Evolutionary conservation across 225 moss, liverwort and hornwort species (phyloP).

Genomic region (Physcomitrellopsis africana): DNA sequence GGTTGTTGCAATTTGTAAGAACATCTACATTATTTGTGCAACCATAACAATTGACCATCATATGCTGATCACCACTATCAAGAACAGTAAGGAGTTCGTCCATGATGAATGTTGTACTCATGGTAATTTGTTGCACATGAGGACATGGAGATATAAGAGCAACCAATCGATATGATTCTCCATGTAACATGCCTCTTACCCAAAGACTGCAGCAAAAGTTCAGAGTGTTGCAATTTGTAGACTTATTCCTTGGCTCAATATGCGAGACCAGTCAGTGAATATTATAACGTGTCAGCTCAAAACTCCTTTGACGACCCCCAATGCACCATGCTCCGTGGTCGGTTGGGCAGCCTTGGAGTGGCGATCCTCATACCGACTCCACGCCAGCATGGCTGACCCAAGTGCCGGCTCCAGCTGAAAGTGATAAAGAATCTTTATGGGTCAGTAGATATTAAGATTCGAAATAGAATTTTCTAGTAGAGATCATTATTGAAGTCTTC

Average conservation of each 20-base stretch:
- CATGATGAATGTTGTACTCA: too few species aligned
- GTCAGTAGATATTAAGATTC: neutral
- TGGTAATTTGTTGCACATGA: too few species aligned
- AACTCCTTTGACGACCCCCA: neutral
- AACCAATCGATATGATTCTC: too few species aligned
- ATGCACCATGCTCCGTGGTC: slow-evolving; percentile 20
- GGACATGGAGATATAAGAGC: too few species aligned
- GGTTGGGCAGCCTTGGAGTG: slow-evolving; percentile 23
- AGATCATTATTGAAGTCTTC: neutral
- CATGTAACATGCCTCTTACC: too few species aligned
- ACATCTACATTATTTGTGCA: too few species aligned
- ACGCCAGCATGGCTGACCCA: slow-evolving; percentile 93
- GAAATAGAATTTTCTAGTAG: neutral
- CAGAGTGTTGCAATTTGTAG: neutral
- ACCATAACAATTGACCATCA: too few species aligned
- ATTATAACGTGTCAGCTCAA: slow-evolving; percentile 1
- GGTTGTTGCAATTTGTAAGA: too few species aligned
- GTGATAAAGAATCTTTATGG: slow-evolving; percentile 10
- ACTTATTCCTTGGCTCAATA: slow-evolving; percentile 4
- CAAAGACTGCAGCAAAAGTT: too few species aligned
- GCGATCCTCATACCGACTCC: slow-evolving; percentile 59
- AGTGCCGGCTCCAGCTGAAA: slow-evolving; percentile 86
- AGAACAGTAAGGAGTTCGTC: too few species aligned
- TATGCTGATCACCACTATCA: too few species aligned
- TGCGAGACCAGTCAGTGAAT: slow-evolving; percentile 1